These are phyloP conservation scores for Croton laevigatus DNA, from an alignment of 441 rosid genomes.

Conservation along the genomic window DNA sequence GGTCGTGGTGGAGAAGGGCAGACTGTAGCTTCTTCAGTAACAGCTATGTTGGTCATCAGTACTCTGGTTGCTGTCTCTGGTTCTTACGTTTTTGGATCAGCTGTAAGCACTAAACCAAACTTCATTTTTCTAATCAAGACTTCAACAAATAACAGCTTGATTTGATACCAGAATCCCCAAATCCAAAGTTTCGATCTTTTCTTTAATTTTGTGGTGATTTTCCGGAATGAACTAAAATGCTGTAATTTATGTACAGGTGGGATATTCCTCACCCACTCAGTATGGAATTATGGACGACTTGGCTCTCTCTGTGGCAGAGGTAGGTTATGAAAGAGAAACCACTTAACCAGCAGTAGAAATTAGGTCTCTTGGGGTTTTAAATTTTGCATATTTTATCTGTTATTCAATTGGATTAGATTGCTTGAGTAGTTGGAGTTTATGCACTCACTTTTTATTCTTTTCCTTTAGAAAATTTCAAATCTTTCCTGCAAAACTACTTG, in stretches of 20 bases:
- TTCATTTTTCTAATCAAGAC: background rate
- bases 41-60: slow-evolving; percentile 37
- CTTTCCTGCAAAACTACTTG: too few species aligned
- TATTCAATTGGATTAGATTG: background rate
- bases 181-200: too few species aligned
- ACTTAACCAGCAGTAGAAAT: background rate
- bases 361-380: background rate
- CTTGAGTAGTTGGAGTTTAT: background rate
- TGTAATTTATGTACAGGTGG: slow-evolving; percentile 43
- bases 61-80: slow-evolving; percentile 58
- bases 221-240: background rate
- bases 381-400: background rate
- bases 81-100: slow-evolving; percentile 48
- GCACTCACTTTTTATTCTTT: background rate
- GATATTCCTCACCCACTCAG: slow-evolving; percentile 80
- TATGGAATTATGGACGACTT: slow-evolving; percentile 59
- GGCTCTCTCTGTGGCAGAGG: slow-evolving; percentile 63
- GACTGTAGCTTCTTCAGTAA: slow-evolving; percentile 30
- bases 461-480: background rate
- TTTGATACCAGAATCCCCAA: too few species aligned
- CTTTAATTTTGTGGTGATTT: too few species aligned
- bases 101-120: slow-evolving; percentile 31
- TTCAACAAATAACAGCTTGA: background rate
- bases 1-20: slow-evolving; percentile 3
- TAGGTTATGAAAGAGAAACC: slow-evolving; percentile 15